Base-by-base conservation (phyloP, 129 eudicot genomes). In the Saposhnikovia divaricata region DNA sequence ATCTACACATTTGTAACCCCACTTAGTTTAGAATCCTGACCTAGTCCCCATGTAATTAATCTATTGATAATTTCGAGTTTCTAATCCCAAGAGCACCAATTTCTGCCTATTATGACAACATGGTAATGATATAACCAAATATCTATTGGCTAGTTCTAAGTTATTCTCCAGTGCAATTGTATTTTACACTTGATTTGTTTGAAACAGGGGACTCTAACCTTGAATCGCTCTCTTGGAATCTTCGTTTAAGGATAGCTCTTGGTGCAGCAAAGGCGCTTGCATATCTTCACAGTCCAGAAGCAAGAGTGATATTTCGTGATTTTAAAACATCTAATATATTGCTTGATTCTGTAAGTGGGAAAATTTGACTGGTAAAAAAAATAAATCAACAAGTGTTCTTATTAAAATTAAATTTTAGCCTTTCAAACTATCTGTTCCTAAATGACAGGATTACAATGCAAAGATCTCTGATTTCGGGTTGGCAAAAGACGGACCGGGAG, bases 181-280 rank as follows among this genome's bases (percentile, higher is more conserved):
- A 31, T 31, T 31, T 31, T 31, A 31, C 34, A 31, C 34, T 31
- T 31, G 34, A 31, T 31, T 31, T 31, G 34, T 31, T 39, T 23
- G 5, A 59, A 19, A 23, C 14, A n/a, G 31, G 31, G 14, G 2
- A 2, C 0, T 6, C 14, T 2, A 0, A 0, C 5, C 2, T 0
- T 0, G 0, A 51, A 23, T 1, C 27, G 31, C 68, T n/a, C 31
- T 59, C 68, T 59, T 57, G 66, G 66, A 57, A 23, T 57, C 66
- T 7, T 57, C 66, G 66, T 57, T 23, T 57, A 23, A 57, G 3
- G 2, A 23, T 57, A 6, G 66, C 66, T 57, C 28, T 57, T 23
- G 68, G 68, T n/a, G 68, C 68, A n/a, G 68, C 68, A 23, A 59
- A 59, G 68, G 68, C 14, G 68, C 31, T 59, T 59, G 68, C 68